Conservation (phyloP, 257 asterid species). For the Fraxinus cuspidata region DNA sequence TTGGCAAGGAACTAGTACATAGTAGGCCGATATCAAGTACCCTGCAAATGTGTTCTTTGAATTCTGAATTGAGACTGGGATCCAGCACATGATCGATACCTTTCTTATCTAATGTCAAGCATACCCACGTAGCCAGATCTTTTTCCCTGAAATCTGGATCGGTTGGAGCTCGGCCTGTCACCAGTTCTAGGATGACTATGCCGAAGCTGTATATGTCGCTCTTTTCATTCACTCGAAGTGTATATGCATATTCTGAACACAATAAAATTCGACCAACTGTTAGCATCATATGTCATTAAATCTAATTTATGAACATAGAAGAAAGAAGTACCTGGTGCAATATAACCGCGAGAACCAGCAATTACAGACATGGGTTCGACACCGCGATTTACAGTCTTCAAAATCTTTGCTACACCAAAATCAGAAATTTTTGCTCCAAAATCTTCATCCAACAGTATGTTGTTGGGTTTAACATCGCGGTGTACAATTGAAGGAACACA, state of each 20-base stretch:
- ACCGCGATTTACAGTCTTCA: slow-evolving; percentile 35
- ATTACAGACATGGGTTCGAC: slow-evolving; percentile 66
- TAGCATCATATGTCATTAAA: background rate
- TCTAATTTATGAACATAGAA: background rate
- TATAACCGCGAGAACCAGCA: slow-evolving; percentile 90
- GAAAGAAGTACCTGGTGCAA: slow-evolving; percentile 77
- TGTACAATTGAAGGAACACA: slow-evolving; percentile 85
- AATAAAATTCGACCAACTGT: slow-evolving; percentile 6
- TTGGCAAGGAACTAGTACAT: slow-evolving; percentile 57
- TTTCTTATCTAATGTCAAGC: slow-evolving; percentile 37
- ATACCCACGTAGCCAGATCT: slow-evolving; percentile 62
- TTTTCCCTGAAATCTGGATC: slow-evolving; percentile 51
- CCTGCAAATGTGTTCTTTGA: slow-evolving; percentile 39
- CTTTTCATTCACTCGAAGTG: slow-evolving; percentile 74
- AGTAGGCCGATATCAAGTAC: slow-evolving; percentile 58
- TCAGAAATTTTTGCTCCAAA: slow-evolving; percentile 77
- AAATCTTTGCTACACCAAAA: slow-evolving; percentile 80
- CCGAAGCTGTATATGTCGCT: slow-evolving; percentile 85
- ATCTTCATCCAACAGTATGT: slow-evolving; percentile 59
- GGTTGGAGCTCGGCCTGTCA: slow-evolving; percentile 55
- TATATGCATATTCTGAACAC: slow-evolving; percentile 71
- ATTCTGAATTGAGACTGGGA: slow-evolving; percentile 42
- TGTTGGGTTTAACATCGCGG: slow-evolving; percentile 81
- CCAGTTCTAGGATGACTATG: slow-evolving; percentile 66
- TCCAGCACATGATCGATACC: slow-evolving; percentile 56